These are phyloP conservation scores for Venturia asperata DNA, from an alignment of 2,329 filamentous ascomycete species.

Conservation along the genomic window DNA sequence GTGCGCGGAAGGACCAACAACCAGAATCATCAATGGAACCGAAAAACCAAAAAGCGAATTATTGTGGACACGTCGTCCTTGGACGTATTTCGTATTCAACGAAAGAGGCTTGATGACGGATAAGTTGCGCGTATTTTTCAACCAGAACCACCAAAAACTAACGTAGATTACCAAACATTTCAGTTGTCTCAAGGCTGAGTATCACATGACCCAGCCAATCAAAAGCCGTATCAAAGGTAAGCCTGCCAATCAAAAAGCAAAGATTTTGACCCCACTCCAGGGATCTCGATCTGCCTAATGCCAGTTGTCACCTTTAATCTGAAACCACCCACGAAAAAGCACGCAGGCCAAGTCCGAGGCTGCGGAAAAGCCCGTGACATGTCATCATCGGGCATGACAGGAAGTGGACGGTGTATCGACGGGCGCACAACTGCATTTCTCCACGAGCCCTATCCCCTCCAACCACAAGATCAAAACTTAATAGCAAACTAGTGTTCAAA, in stretches of 20 bases:
- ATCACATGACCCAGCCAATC: background rate
- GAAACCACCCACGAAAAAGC: background rate
- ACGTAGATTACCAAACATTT: background rate
- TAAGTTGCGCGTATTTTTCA: background rate
- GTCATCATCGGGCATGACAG: background rate
- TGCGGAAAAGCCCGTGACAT: background rate
- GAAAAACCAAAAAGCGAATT: background rate
- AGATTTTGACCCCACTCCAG: background rate
- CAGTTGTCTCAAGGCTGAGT: background rate
- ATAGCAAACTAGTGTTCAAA: background rate
- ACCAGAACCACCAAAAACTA: background rate
- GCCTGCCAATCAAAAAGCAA: background rate
- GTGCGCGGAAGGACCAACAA: background rate
- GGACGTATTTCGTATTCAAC: background rate
- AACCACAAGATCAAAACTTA: background rate
- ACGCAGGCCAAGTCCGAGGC: background rate
- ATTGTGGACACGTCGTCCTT: background rate
- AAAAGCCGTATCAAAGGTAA: background rate
- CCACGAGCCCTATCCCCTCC: background rate
- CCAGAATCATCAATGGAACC: background rate
- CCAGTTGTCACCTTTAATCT: background rate
- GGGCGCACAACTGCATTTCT: background rate
- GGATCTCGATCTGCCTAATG: background rate
- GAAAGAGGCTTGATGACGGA: background rate
- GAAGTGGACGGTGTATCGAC: background rate